Evolutionary conservation across 352 stramenopile species (phyloP).

Genomic region (Phytophthora litchii): DNA sequence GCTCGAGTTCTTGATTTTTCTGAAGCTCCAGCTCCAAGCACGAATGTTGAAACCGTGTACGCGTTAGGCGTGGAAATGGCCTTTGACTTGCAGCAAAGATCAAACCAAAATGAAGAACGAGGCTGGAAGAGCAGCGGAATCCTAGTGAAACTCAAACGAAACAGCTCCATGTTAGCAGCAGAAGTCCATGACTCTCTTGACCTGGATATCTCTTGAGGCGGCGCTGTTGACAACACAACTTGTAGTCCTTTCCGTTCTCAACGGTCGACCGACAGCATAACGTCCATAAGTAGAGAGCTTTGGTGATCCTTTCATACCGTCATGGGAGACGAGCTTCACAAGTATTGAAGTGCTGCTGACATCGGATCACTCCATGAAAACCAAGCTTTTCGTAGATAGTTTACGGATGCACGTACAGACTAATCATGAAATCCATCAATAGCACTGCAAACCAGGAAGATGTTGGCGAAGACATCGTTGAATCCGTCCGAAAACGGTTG

Average conservation of each 20-base stretch:
- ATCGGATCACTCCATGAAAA: background rate
- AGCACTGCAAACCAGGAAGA: background rate
- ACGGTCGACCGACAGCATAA: conserved; percentile 23
- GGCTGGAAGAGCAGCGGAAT: conserved; percentile 21
- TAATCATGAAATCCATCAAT: background rate
- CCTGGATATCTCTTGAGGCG: conserved; percentile 13
- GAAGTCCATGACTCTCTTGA: conserved; percentile 10
- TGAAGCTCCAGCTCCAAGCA: conserved; percentile 9
- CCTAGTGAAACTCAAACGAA: conserved; percentile 37
- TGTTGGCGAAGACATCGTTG: background rate
- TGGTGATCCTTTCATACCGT: conserved; percentile 17
- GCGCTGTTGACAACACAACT: conserved; percentile 26
- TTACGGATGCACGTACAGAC: background rate
- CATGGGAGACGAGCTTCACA: too few relatives aligned
- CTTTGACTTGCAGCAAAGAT: conserved; percentile 14
- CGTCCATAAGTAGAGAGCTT: background rate
- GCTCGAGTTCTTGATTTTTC: background rate
- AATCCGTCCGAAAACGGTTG: conserved; percentile 18
- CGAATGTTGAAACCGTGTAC: conserved; percentile 17
- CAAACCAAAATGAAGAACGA: conserved; percentile 18
- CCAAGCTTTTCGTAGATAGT: background rate
- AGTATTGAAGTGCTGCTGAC: background rate
- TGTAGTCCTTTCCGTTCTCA: conserved; percentile 31
- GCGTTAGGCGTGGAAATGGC: conserved; percentile 25
- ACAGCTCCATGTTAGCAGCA: conserved; percentile 7